Conservation (phyloP, 23 red algal species). For the Rhodosorus marinus region DNA sequence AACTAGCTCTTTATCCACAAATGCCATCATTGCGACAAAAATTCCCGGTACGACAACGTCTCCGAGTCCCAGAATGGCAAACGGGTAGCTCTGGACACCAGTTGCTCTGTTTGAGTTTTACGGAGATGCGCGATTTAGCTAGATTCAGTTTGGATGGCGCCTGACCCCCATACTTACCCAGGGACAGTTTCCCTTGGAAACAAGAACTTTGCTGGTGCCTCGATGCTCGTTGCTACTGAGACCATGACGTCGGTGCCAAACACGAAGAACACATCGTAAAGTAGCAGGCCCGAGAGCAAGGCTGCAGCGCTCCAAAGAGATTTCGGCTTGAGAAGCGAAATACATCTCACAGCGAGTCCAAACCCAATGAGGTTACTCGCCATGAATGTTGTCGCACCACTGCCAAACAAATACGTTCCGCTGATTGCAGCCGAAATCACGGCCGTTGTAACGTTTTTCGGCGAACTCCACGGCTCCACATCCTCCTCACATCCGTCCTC, state of each 20-base stretch:
- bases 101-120: too few relatives aligned
- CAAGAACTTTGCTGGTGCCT: constrained; percentile 21
- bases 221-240: constrained; percentile 11
- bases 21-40: constrained; percentile 1
- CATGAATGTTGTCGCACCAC: constrained; percentile 3
- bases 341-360: constrained; percentile 1
- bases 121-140: too few relatives aligned
- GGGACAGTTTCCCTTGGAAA: constrained; percentile 13
- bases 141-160: too few relatives aligned
- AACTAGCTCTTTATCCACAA: constrained; percentile 5
- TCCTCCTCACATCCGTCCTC: too few relatives aligned
- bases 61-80: constrained; percentile 22
- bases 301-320: constrained; percentile 6
- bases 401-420: constrained; percentile 1
- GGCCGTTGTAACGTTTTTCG: too few relatives aligned
- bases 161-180: too few relatives aligned
- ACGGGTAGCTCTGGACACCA: constrained; percentile 5
- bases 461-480: too few relatives aligned
- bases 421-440: background rate
- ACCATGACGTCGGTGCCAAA: constrained; percentile 28
- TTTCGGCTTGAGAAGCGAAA: constrained; percentile 10
- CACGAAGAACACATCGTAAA: constrained; percentile 31
- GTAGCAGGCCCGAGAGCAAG: constrained; percentile 8
- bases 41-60: constrained; percentile 34
- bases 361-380: constrained; percentile 15